Evolutionary conservation across 2,329 filamentous ascomycete species (phyloP).

Genomic region (Fonsecaea multimorphosa): DNA sequence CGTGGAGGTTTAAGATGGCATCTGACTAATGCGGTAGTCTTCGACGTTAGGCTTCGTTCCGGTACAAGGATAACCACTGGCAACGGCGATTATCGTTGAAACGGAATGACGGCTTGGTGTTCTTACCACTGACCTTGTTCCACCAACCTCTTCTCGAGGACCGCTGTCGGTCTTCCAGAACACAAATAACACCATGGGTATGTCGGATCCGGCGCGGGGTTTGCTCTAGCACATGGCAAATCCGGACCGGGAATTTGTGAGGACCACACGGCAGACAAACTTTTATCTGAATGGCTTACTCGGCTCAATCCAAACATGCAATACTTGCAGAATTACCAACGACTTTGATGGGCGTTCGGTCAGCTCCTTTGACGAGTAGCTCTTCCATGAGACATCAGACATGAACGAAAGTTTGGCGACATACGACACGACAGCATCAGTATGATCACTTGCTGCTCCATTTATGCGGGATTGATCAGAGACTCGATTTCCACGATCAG

Average conservation of each 20-base stretch:
- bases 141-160: slow-evolving; percentile 31
- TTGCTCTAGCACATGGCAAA: slow-evolving; percentile 43
- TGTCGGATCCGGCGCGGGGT: slow-evolving; percentile 42
- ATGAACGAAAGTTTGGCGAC: slow-evolving; percentile 33
- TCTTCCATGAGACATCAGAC: slow-evolving; percentile 33
- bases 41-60: slow-evolving; percentile 85
- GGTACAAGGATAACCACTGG: slow-evolving; percentile 70
- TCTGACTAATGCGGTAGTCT: slow-evolving; percentile 81
- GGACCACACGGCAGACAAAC: slow-evolving; percentile 26
- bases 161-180: slow-evolving; percentile 20
- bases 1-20: slow-evolving; percentile 76
- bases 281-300: slow-evolving; percentile 31
- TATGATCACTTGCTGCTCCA: slow-evolving; percentile 25
- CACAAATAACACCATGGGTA: slow-evolving; percentile 36
- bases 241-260: slow-evolving; percentile 37
- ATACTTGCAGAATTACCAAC: slow-evolving; percentile 30
- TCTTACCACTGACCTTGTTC: slow-evolving; percentile 32
- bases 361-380: slow-evolving; percentile 24
- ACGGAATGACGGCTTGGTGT: slow-evolving; percentile 56
- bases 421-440: slow-evolving; percentile 34
- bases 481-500: slow-evolving; percentile 10
- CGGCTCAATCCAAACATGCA: slow-evolving; percentile 32
- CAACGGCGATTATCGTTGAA: slow-evolving; percentile 58
- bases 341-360: slow-evolving; percentile 18
- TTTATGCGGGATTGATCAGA: slow-evolving; percentile 16